A percentile compares a stretch with the other conserved stretches of the same genome.
phyloP scores from a whole-genome alignment of 2,329 filamentous ascomycete species.

The Exophiala viscosa region DNA sequence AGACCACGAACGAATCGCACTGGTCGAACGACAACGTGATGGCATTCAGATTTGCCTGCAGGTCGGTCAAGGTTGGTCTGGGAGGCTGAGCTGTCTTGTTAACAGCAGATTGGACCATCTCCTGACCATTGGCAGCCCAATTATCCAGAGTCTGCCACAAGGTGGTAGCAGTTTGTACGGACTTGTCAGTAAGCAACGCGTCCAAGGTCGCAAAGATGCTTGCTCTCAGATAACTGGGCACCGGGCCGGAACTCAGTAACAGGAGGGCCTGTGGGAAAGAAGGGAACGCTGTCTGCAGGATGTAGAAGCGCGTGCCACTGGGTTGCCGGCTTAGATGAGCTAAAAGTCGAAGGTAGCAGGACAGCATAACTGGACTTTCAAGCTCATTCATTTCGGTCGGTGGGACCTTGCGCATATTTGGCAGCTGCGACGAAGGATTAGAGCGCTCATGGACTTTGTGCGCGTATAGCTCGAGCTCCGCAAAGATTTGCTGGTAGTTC shows the following conservation, averaged over 20 bases:
- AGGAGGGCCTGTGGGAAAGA: conserved; percentile 71
- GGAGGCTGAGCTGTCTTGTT: conserved; percentile 20
- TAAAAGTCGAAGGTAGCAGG: conserved; percentile 86
- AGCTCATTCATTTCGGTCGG: conserved; percentile 75
- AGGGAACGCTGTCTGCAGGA: conserved; percentile 65
- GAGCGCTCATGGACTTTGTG: conserved; percentile 72
- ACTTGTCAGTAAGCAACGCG: conserved; percentile 72
- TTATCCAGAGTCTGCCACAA: conserved; percentile 61
- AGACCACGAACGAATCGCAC: conserved; percentile 74
- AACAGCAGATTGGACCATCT: conserved; percentile 11
- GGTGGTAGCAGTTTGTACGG: conserved; percentile 47
- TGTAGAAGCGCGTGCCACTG: conserved; percentile 65
- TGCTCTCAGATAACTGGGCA: conserved; percentile 73
- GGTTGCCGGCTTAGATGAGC: conserved; percentile 77
- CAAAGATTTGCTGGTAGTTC: conserved; percentile 90
- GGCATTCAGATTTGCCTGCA: conserved; percentile 67
- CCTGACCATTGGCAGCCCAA: conserved; percentile 26
- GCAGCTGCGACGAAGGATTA: conserved; percentile 49
- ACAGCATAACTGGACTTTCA: conserved; percentile 93
- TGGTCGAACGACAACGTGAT: conserved; percentile 80
- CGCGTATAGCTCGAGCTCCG: conserved; percentile 81
- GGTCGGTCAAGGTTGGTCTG: conserved; percentile 36
- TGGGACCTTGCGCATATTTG: conserved; percentile 59
- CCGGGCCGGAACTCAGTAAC: conserved; percentile 70
- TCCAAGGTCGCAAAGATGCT: conserved; percentile 77